phyloP scores from a whole-genome alignment of 495 filamentous ascomycete species.

The Paragyromitra xinjiangensis region DNA sequence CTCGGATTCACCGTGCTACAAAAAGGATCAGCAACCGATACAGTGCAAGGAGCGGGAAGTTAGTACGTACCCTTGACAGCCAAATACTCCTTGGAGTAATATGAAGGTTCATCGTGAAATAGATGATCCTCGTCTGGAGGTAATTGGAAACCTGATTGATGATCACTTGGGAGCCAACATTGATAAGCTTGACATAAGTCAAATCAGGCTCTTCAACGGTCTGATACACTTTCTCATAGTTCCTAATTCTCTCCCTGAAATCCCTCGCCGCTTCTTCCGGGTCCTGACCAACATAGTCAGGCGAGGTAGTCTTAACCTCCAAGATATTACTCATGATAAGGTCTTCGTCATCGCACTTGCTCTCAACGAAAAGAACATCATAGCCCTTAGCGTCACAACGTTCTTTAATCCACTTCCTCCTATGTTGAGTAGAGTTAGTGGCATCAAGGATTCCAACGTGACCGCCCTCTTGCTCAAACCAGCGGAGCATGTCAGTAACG shows the following conservation, averaged over 20 bases:
- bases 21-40: constrained; percentile 38
- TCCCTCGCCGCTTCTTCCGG: constrained; percentile 88
- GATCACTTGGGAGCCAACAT: constrained; percentile 91
- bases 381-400: constrained; percentile 74
- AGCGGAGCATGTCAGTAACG: constrained; percentile 86
- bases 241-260: constrained; percentile 91
- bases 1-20: constrained; percentile 89
- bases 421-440: constrained; percentile 88
- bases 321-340: constrained; percentile 96
- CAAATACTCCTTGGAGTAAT: constrained; percentile 97
- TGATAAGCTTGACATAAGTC: constrained; percentile 96
- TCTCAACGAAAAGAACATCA: constrained; percentile 94
- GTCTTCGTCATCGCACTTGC: constrained; percentile 91
- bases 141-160: constrained; percentile 98
- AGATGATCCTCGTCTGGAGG: constrained; percentile 91
- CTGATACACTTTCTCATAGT: constrained; percentile 96
- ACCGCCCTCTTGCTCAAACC: constrained; percentile 77
- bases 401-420: constrained; percentile 91
- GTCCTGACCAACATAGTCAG: constrained; percentile 93
- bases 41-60: background rate
- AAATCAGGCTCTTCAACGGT: constrained; percentile 85
- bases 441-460: constrained; percentile 85
- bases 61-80: constrained; percentile 81
- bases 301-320: constrained; percentile 95
- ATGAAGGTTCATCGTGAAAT: constrained; percentile 98